Evolutionary conservation across 108 stramenopile species (phyloP).

Genomic region (Asterionellopsis glacialis): DNA sequence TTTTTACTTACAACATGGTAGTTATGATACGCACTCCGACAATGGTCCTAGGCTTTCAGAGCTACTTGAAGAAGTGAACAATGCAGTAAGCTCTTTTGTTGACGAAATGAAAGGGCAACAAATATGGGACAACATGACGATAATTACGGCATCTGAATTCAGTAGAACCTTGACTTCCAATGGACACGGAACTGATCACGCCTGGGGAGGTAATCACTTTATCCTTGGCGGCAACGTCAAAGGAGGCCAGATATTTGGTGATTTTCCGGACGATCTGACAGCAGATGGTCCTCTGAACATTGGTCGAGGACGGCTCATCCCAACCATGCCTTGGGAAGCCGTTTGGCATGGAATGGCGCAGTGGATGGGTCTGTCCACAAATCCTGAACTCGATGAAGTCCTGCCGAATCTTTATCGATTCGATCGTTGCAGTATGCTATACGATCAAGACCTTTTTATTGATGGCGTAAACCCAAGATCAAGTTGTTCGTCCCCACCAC

Average conservation of each 20-base stretch:
- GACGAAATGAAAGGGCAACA: conserved; percentile 53
- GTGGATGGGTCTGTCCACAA: conserved; percentile 18
- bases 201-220: conserved; percentile 52
- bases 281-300: conserved; percentile 26
- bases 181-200: conserved; percentile 61
- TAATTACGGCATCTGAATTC: conserved; percentile 61
- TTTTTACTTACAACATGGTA: conserved; percentile 50
- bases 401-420: conserved; percentile 11
- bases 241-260: conserved; percentile 43
- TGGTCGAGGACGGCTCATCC: conserved; percentile 58
- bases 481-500: too few species aligned
- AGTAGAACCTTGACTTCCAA: conserved; percentile 47
- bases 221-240: conserved; percentile 39
- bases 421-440: too few species aligned
- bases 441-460: too few species aligned
- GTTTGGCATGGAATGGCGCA: conserved; percentile 26
- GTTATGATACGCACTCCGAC: conserved; percentile 57
- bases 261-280: conserved; percentile 42
- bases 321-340: conserved; percentile 56
- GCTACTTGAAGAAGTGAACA: conserved; percentile 38
- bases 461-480: too few species aligned
- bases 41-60: conserved; percentile 4
- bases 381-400: conserved; percentile 15
- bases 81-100: conserved; percentile 33
- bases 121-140: conserved; percentile 49